Evolutionary conservation across 2,329 filamentous ascomycete species (phyloP).

Genomic region (Ophiosphaerella herpotricha): DNA sequence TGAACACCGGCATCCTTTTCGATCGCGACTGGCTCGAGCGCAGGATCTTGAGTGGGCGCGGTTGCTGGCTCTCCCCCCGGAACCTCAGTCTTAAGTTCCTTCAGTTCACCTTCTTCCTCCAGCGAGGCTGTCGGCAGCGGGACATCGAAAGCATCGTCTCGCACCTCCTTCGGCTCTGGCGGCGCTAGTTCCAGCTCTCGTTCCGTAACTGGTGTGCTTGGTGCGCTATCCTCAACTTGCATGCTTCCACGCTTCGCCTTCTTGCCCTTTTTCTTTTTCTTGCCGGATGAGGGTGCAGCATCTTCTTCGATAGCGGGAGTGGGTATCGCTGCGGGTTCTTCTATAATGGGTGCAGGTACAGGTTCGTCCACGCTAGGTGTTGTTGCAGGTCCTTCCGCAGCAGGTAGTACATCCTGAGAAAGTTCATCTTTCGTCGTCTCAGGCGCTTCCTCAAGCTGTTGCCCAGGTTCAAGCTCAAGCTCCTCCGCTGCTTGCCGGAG

Average conservation of each 20-base stretch:
- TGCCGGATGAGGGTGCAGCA: constrained; percentile 9
- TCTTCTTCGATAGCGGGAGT: constrained; percentile 5
- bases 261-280: constrained; percentile 37
- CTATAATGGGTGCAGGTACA: background rate
- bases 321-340: background rate
- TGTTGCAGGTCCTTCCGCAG: background rate
- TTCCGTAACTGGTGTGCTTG: constrained; percentile 9
- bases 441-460: background rate
- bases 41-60: too few species aligned
- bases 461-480: background rate
- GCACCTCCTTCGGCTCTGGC: background rate
- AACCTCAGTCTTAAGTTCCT: background rate
- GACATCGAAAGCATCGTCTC: background rate
- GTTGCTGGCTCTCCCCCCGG: background rate
- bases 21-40: background rate
- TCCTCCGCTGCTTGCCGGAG: background rate
- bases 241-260: constrained; percentile 28
- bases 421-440: background rate
- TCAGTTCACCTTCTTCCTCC: background rate
- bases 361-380: background rate
- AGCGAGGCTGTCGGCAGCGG: background rate
- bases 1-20: background rate
- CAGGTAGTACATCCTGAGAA: background rate
- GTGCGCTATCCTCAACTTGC: constrained; percentile 9
- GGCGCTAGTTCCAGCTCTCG: constrained; percentile 1